Base-by-base conservation (phyloP, 2,329 filamentous ascomycete genomes). In the Fusarium marasasianum region DNA sequence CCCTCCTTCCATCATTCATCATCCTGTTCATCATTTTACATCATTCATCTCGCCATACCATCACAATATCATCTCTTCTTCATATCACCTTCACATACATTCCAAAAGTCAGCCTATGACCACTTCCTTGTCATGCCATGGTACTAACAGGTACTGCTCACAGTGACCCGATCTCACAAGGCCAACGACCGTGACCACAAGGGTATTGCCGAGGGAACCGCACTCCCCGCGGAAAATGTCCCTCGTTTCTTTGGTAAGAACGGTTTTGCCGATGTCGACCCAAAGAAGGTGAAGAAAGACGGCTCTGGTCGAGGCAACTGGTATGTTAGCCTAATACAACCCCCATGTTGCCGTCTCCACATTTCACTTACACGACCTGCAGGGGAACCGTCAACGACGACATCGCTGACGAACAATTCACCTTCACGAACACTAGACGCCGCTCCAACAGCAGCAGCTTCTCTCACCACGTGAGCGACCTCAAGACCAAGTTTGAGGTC, bases 101-200 rank as follows among this genome's bases (percentile, higher is more conserved):
- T 59, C 63, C 65, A 73, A 47, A 63, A 78, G 77, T 78, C 48
- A 76, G 77, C 67, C 63, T 50, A 35, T 20, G 41, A 35, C 54
- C 63, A 9, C 18, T 56, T 37, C 38, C 33, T 26, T 47, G 35
- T 24, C 24, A 35, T 45, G 14, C 20, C 56, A 60, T 17, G 51
- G 10, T 44, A 37, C 66, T 73, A 33, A 74, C 75, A 73, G 64
- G 62, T 71, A 51, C 31, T 37, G 47, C 50, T 37, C 45, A 20
- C 78, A 98, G 95, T 99, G 96, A 98, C 96, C 87, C 96, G 96
- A 83, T 97, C 96, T 76, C 94, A 96, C 91, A 99, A 98, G 88
- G 90, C 89, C 87, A 97, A 95, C 86, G 94, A 97, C 85, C 95
- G 95, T 86, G 93, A 97, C 88, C 93, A 98, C 86, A 91, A 91